phyloP scores from a whole-genome alignment of 1,139 yeast species.

The Geotrichum siamense region DNA sequence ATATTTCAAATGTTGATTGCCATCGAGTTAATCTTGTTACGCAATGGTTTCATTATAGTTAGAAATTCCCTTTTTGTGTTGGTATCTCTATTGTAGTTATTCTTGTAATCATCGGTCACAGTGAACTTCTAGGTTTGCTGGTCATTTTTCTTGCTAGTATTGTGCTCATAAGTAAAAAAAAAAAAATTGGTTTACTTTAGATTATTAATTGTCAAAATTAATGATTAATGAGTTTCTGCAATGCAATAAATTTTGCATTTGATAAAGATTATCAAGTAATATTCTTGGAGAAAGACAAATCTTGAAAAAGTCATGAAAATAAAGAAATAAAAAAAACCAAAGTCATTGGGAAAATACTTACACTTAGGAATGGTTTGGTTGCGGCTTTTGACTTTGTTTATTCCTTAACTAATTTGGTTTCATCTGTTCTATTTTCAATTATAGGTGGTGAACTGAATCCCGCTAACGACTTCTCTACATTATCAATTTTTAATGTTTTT shows the following conservation, averaged over 20 bases:
- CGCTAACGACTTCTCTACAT: constrained; percentile 67
- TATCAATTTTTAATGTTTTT: constrained; percentile 63
- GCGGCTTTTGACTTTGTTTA: constrained; percentile 57
- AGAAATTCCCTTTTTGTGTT: constrained; percentile 56
- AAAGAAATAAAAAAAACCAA: constrained; percentile 42
- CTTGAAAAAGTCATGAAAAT: constrained; percentile 41
- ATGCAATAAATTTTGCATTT: constrained; percentile 59
- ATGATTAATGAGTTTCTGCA: constrained; percentile 54
- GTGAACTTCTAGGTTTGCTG: constrained; percentile 61
- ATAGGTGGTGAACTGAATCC: constrained; percentile 50
- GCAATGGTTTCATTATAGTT: constrained; percentile 57
- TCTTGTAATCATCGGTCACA: constrained; percentile 60
- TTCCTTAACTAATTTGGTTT: constrained; percentile 57
- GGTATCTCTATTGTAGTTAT: constrained; percentile 51
- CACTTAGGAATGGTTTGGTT: constrained; percentile 47
- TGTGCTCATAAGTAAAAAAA: neutral
- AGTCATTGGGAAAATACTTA: constrained; percentile 29
- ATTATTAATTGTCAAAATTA: constrained; percentile 40
- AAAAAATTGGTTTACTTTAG: constrained; percentile 32
- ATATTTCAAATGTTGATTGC: constrained; percentile 69
- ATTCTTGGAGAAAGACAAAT: constrained; percentile 67
- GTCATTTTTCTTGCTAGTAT: constrained; percentile 36
- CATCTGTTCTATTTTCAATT: constrained; percentile 66
- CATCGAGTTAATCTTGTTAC: constrained; percentile 72
- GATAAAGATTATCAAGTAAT: constrained; percentile 61